Percentiles rank a stretch among this genome's conserved stretches.
Evolutionary conservation across 495 filamentous ascomycete species (phyloP).

Genomic region (Aspergillus ellipticus): DNA sequence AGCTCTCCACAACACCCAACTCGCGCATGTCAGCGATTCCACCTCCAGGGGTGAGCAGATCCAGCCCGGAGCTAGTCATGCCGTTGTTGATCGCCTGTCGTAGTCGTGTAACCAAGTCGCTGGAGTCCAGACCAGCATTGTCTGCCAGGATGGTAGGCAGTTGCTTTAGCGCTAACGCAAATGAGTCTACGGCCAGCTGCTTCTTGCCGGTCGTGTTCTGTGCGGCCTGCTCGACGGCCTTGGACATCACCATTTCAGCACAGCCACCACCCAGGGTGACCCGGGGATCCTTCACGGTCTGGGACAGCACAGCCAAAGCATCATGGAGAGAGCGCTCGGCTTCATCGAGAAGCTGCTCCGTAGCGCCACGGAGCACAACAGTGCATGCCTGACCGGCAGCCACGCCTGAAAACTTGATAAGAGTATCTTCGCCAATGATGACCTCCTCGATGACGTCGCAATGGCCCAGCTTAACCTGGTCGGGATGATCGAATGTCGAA

Average conservation of each 20-base stretch:
- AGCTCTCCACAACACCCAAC: slow-evolving; percentile 95
- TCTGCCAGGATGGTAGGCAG: slow-evolving; percentile 95
- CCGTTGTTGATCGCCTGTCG: slow-evolving; percentile 92
- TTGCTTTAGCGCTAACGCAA: slow-evolving; percentile 83
- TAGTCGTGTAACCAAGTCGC: slow-evolving; percentile 86
- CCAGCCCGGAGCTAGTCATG: slow-evolving; percentile 84
- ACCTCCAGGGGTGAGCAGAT: slow-evolving; percentile 84
- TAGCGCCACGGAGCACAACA: slow-evolving; percentile 92
- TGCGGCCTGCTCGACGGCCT: slow-evolving; percentile 91
- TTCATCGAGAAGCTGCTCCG: slow-evolving; percentile 94
- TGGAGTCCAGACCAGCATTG: slow-evolving; percentile 93
- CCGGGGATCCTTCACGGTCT: slow-evolving; percentile 91
- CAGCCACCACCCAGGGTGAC: slow-evolving; percentile 94
- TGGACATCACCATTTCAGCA: slow-evolving; percentile 98
- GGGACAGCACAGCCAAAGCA: slow-evolving; percentile 92
- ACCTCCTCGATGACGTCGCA: slow-evolving; percentile 97
- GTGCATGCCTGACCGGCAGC: slow-evolving; percentile 94
- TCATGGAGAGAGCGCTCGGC: slow-evolving; percentile 95
- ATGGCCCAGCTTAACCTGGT: slow-evolving; percentile 90
- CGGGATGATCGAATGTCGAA: slow-evolving; percentile 96
- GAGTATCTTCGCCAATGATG: slow-evolving; percentile 93
- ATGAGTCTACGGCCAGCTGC: slow-evolving; percentile 86
- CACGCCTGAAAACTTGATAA: slow-evolving; percentile 96
- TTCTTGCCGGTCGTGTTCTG: slow-evolving; percentile 96
- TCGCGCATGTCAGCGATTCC: slow-evolving; percentile 96